Base-by-base conservation (phyloP, 208 protist genomes). In the Chromosphaera perkinsii region DNA sequence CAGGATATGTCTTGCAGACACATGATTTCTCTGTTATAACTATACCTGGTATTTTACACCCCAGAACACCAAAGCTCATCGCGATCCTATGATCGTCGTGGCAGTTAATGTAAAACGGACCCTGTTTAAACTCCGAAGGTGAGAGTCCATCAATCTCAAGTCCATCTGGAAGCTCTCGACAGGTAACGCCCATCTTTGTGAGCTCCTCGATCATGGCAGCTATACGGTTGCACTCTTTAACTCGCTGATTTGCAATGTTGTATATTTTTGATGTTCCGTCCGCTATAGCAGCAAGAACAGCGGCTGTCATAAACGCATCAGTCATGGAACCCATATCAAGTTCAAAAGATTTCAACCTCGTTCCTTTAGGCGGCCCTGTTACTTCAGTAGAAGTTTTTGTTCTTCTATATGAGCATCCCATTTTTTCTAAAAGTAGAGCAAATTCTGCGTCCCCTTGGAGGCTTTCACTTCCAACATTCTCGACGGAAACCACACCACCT, bases 171-270 rank as follows among this genome's bases (percentile, higher is more conserved):
- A 76, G 61, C 1, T 75, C 68, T 27, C 27, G 24, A 3, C 31
- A 47, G 14, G 58, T 69, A 29, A 63, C 60, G 39, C 79, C 54
- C 58, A 65, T 14, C 26, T 87, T 86, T 36, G 32, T 42, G 31
- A 89, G 73, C 68, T 88, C 81, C 1, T 52, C 59, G n/a, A 82
- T 54, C 79, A 82, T 85, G 14, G 58, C 81, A 14, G 58, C 54
- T 27, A 89, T 82, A 27, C 85, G 73, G 59, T 90, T 86, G 75
- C 85, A 90, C 66, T 90, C 85, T 68, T 88, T 87, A 31, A 88
- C 82, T 59, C 31, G 27, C 69, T 89, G 84, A 64, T 88, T 88
- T 27, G 80, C 84, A 43, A 88, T 86, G 42, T 75, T 78, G 17
- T 77, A 51, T 27, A 70, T 54, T 27, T 20, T n/a, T 2, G 54